phyloP scores from a whole-genome alignment of 179 eudicot species.

The Corrigiola litoralis region DNA sequence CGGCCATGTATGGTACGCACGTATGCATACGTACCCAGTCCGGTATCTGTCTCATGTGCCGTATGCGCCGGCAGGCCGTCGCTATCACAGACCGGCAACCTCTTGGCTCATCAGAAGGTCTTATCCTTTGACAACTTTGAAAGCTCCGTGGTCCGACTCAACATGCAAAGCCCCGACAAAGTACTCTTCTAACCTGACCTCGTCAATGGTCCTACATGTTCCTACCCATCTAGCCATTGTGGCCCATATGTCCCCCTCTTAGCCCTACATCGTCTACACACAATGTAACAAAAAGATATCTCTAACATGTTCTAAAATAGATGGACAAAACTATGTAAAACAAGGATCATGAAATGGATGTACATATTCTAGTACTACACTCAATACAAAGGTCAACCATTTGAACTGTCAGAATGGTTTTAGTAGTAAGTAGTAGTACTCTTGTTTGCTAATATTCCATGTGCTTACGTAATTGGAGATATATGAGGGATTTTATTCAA shows the following conservation, averaged over 20 bases:
- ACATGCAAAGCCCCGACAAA: conserved; percentile 11
- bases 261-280: conserved; percentile 10
- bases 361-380: conserved; percentile 5
- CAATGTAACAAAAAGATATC: neutral
- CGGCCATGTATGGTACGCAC: too few species aligned
- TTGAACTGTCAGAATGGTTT: too few species aligned
- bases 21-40: neutral
- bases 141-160: conserved; percentile 20
- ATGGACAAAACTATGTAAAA: neutral
- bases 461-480: too few species aligned
- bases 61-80: conserved; percentile 20
- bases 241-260: conserved; percentile 36
- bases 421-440: too few species aligned
- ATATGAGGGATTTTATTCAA: too few species aligned
- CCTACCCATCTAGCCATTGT: conserved; percentile 5
- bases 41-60: neutral
- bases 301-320: neutral
- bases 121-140: conserved; percentile 21
- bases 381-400: neutral
- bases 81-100: conserved; percentile 23
- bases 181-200: conserved; percentile 7
- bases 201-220: conserved; percentile 24
- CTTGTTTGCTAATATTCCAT: too few species aligned
- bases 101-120: neutral
- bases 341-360: neutral